These are phyloP conservation scores for Nyssa sinensis DNA, from an alignment of 148 eudicot genomes.

Conservation along the genomic window DNA sequence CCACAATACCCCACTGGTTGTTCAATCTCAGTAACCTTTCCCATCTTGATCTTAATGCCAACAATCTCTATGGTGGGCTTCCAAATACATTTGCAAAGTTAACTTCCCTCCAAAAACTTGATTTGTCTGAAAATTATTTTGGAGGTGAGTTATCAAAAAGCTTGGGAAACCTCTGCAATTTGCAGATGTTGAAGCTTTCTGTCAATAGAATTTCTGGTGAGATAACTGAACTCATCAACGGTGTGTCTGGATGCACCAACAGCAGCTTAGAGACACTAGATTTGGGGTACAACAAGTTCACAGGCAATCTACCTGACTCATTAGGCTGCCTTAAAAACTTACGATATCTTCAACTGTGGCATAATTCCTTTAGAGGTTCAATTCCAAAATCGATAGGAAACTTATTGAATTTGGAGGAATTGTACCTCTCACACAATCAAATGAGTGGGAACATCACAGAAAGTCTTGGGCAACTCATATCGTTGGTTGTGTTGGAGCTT, in stretches of 20 bases:
- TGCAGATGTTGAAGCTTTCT: neutral
- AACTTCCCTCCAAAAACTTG: neutral
- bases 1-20: slow-evolving; percentile 14
- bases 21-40: slow-evolving; percentile 7
- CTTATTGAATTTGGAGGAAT: slow-evolving; percentile 1
- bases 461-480: slow-evolving; percentile 6
- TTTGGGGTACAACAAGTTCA: neutral
- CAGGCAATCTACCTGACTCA: slow-evolving; percentile 2
- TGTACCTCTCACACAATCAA: slow-evolving; percentile 13
- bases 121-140: neutral
- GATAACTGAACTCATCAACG: neutral
- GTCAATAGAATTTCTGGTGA: neutral
- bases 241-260: neutral
- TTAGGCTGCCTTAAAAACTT: neutral
- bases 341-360: neutral
- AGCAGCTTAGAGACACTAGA: slow-evolving; percentile 9
- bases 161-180: slow-evolving; percentile 13
- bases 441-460: slow-evolving; percentile 10
- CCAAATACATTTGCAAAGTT: neutral
- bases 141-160: neutral
- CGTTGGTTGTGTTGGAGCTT: slow-evolving; percentile 3
- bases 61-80: neutral
- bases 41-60: neutral
- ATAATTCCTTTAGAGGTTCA: slow-evolving; percentile 9
- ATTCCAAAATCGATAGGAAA: slow-evolving; percentile 9